Evolutionary conservation across 2,329 filamentous ascomycete genomes (phyloP), one percentile per base, ranked within the genome.

Genomic region (Xylaria digitata): DNA sequence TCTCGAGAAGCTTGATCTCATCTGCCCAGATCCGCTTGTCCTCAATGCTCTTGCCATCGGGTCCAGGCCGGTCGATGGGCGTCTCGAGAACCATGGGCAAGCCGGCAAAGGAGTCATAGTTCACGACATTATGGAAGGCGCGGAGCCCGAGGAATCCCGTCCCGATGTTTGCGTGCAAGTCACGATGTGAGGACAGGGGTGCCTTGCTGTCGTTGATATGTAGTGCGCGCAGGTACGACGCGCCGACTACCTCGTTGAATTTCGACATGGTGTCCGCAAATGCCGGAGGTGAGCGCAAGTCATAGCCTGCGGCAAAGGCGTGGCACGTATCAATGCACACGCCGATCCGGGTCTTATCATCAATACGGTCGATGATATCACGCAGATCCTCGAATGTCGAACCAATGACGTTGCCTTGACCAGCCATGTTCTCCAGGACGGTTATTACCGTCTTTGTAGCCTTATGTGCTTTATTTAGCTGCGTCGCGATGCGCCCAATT

Each of bases 251-350:
- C 9, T 87, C 77, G 72, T 97, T 91, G 73, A 99, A 97, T 37
- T 90, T 84, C 40, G 86, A 78, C 78, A 98, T 87, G 0, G 93
- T 96, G 56, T 85, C 80, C 40, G 86, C 82, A 78, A 97, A 97
- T 0, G 90, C 85, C 57, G 88, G 85, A 0, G 92, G 90, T 0
- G 90, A 89, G 60, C 93, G 88, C 37, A 99, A 80, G 78, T 99
- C 96, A 78, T 98, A 96, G 6, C 96, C 96, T 0, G 93, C 94
- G 0, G 95, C 95, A 79, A 98, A 98, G 65, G 94, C 90, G 80
- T 99, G 96, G 80, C 96, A 99, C 0, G 96, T 99, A 78, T 99
- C 96, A 63, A 99, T 89, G 79, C 96, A 99, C 19, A 99, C 94
- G 52, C 95, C 96, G 1, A 99, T 90, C 37, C 96, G 89, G 49